Conservation (phyloP, 352 stramenopile species). For the Saprolegnia parasitica region DNA sequence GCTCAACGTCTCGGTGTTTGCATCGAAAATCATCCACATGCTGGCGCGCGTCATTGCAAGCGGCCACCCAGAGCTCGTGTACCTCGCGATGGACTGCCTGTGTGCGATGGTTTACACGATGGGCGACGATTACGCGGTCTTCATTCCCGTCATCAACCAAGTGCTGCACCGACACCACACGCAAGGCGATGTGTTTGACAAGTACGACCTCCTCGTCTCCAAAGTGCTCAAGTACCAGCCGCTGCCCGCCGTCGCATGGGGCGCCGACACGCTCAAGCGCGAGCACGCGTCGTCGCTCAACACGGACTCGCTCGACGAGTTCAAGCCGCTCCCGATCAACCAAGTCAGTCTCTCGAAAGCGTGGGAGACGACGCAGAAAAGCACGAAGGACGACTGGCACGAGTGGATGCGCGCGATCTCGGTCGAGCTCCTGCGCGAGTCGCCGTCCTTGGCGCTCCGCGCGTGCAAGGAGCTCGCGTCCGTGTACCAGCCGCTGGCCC, state of each 20-base stretch:
- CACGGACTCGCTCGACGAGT: conserved; percentile 43
- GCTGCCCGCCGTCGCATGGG: conserved; percentile 75
- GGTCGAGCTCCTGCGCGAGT: conserved; percentile 96
- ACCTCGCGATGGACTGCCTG: conserved; percentile 83
- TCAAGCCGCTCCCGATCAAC: conserved; percentile 72
- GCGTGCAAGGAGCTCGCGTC: conserved; percentile 95
- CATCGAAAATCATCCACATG: conserved; percentile 89
- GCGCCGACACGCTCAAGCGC: conserved; percentile 53
- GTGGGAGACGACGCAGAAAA: conserved; percentile 79
- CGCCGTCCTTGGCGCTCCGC: conserved; percentile 92
- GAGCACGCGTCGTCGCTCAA: neutral
- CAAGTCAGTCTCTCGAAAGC: conserved; percentile 82
- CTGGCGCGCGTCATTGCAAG: conserved; percentile 63
- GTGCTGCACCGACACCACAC: conserved; percentile 66
- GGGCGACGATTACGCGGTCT: conserved; percentile 86
- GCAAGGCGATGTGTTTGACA: conserved; percentile 81
- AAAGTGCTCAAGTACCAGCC: conserved; percentile 86
- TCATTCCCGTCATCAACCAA: conserved; percentile 81
- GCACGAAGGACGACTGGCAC: conserved; percentile 94
- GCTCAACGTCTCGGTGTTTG: conserved; percentile 83
- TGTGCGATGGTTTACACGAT: conserved; percentile 88
- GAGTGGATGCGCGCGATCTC: conserved; percentile 98
- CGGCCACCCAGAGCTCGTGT: conserved; percentile 74
- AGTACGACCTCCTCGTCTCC: conserved; percentile 81
- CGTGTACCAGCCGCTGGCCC: conserved; percentile 96